Evolutionary conservation across 148 eudicot genomes (phyloP).

Genomic region (Rhododendron kiyosumense): DNA sequence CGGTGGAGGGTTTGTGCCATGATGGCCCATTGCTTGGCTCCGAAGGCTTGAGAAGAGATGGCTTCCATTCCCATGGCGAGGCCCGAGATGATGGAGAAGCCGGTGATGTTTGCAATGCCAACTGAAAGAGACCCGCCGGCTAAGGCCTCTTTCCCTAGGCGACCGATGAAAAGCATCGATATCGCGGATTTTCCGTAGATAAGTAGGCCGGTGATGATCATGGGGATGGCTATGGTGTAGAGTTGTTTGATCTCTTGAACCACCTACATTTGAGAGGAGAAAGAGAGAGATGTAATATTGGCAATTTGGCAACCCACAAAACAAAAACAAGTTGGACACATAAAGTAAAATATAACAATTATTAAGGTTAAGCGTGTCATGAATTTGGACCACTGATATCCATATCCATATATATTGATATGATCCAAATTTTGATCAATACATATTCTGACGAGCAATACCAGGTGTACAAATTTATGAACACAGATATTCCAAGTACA

Average conservation of each 20-base stretch:
- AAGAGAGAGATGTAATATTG: not conserved
- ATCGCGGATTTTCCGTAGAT: constrained; percentile 57
- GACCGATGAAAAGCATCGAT: constrained; percentile 61
- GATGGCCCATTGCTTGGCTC: constrained; percentile 52
- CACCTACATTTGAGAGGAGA: constrained; percentile 25
- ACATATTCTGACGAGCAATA: no score
- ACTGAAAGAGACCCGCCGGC: constrained; percentile 72
- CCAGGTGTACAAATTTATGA: no score
- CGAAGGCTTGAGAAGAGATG: constrained; percentile 69
- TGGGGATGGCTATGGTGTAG: constrained; percentile 53
- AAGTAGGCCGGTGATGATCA: constrained; percentile 54
- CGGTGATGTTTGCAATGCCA: constrained; percentile 71
- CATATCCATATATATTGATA: not conserved
- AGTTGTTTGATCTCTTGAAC: constrained; percentile 43
- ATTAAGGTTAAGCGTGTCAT: no score
- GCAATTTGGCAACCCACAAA: not conserved
- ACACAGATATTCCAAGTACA: no score
- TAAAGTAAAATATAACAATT: no score
- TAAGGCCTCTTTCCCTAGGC: constrained; percentile 46
- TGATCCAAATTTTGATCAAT: not conserved
- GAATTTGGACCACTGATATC: no score
- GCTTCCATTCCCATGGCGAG: constrained; percentile 82
- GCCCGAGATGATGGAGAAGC: constrained; percentile 45
- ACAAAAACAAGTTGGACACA: not conserved
- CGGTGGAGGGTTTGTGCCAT: constrained; percentile 54